These are phyloP conservation scores for Funneliformis caledonium DNA, from an alignment of 371 early-diverging fungal species.

Conservation along the genomic window DNA sequence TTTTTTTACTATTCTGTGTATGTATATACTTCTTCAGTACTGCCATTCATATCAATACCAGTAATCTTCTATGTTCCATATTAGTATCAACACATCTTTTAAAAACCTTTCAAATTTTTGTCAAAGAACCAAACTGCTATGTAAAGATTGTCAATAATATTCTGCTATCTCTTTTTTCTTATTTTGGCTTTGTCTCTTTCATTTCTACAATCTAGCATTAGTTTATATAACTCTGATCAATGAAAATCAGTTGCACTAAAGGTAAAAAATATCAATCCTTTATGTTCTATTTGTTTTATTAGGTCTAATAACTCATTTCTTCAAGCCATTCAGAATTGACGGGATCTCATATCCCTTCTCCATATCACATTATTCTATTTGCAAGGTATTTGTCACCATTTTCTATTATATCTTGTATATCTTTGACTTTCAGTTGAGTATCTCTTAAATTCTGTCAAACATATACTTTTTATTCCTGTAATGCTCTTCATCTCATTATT, in stretches of 20 bases:
- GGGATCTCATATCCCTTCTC: too few species aligned
- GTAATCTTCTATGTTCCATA: not conserved
- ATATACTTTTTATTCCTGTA: constrained; percentile 14
- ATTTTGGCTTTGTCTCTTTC: too few species aligned
- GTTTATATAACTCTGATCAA: too few species aligned
- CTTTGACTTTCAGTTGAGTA: not conserved
- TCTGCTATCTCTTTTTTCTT: not conserved
- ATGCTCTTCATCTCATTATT: not conserved
- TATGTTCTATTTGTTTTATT: not conserved
- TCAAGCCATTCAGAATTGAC: not conserved
- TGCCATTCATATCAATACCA: not conserved
- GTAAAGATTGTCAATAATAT: not conserved
- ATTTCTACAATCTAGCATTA: too few species aligned
- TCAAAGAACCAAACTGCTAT: not conserved
- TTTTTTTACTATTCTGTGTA: too few species aligned
- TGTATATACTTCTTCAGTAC: too few species aligned
- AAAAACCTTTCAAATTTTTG: not conserved
- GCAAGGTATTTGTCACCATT: not conserved
- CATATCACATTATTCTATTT: not conserved
- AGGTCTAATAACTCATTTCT: not conserved
- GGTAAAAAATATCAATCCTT: not conserved
- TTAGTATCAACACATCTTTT: not conserved
- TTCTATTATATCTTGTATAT: not conserved
- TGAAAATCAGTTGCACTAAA: too few species aligned
- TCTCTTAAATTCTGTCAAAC: not conserved